Percentiles rank a stretch among this genome's conserved stretches.
These are phyloP conservation scores for Boletus mariae DNA, from an alignment of 1,284 basidiomycete species.

Conservation along the genomic window DNA sequence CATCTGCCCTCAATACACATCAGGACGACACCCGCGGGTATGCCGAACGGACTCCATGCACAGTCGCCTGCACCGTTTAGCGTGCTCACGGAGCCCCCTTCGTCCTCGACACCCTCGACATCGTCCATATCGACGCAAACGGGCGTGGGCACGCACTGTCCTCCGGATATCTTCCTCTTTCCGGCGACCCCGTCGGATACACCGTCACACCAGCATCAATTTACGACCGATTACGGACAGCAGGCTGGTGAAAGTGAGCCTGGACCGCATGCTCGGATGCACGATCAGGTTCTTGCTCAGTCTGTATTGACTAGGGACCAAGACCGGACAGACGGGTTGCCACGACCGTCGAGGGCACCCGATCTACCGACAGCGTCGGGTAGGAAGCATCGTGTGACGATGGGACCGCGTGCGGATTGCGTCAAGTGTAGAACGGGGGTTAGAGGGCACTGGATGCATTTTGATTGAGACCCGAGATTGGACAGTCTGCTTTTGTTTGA, in stretches of 20 bases:
- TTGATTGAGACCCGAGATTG: slow-evolving; percentile 38
- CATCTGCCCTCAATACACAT: slow-evolving; percentile 31
- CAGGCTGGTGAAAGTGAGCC: not conserved
- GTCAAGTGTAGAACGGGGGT: slow-evolving; percentile 65
- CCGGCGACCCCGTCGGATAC: slow-evolving; percentile 29
- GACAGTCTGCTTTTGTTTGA: not conserved
- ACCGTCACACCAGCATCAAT: slow-evolving; percentile 11
- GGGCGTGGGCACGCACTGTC: slow-evolving; percentile 6
- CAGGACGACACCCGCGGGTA: slow-evolving; percentile 15
- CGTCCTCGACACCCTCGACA: slow-evolving; percentile 20
- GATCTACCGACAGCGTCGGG: slow-evolving; percentile 27
- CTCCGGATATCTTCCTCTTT: slow-evolving; percentile 28
- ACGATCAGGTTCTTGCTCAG: slow-evolving; percentile 1
- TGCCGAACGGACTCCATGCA: not conserved
- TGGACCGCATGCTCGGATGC: slow-evolving; percentile 5
- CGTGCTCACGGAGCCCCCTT: slow-evolving; percentile 27
- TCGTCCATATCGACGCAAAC: slow-evolving; percentile 12
- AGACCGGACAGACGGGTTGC: slow-evolving; percentile 22
- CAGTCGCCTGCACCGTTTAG: slow-evolving; percentile 28
- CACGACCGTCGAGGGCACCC: slow-evolving; percentile 12
- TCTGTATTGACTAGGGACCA: slow-evolving; percentile 1
- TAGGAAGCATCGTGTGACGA: slow-evolving; percentile 53
- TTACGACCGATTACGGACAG: slow-evolving; percentile 5
- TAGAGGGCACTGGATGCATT: slow-evolving; percentile 70
- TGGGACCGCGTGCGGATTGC: slow-evolving; percentile 72